Evolutionary conservation across 495 filamentous ascomycete species (phyloP).

Genomic region (Lepraria neglecta): DNA sequence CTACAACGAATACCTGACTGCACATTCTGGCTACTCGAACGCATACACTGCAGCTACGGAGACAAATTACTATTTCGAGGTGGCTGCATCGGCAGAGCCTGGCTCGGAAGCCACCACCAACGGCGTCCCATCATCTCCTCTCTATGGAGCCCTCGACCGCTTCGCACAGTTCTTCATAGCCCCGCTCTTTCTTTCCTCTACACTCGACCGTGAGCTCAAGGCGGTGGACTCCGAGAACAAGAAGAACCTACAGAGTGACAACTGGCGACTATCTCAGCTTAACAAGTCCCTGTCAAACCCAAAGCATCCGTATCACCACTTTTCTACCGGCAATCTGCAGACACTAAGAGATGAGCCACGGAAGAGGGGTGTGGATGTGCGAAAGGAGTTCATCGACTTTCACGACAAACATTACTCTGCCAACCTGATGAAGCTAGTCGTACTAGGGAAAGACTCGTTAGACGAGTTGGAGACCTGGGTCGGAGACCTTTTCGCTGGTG

Average conservation of each 20-base stretch:
- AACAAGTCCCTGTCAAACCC: slow-evolving; percentile 86
- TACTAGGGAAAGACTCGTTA: slow-evolving; percentile 80
- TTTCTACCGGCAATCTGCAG: slow-evolving; percentile 89
- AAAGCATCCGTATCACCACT: slow-evolving; percentile 89
- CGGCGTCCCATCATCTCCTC: slow-evolving; percentile 56
- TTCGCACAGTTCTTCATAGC: slow-evolving; percentile 97
- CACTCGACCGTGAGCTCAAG: slow-evolving; percentile 81
- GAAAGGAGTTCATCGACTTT: slow-evolving; percentile 91
- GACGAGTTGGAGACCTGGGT: slow-evolving; percentile 88
- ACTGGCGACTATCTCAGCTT: slow-evolving; percentile 88
- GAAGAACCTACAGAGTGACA: slow-evolving; percentile 95
- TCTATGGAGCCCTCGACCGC: slow-evolving; percentile 86
- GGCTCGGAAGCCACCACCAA: slow-evolving; percentile 34
- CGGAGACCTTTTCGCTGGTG: slow-evolving; percentile 71
- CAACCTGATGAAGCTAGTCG: slow-evolving; percentile 92
- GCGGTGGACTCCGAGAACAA: slow-evolving; percentile 99
- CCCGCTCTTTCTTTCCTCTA: slow-evolving; percentile 83
- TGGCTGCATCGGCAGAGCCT: slow-evolving; percentile 57
- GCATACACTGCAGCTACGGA: slow-evolving; percentile 90
- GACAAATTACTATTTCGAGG: slow-evolving; percentile 97
- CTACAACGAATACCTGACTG: slow-evolving; percentile 86
- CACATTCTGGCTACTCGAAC: slow-evolving; percentile 86
- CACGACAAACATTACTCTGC: slow-evolving; percentile 89
- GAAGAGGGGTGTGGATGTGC: slow-evolving; percentile 74
- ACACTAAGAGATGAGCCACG: slow-evolving; percentile 81